Evolutionary conservation across 1,139 yeast genomes (phyloP).

Genomic region (Wickerhamiella infanticola): DNA sequence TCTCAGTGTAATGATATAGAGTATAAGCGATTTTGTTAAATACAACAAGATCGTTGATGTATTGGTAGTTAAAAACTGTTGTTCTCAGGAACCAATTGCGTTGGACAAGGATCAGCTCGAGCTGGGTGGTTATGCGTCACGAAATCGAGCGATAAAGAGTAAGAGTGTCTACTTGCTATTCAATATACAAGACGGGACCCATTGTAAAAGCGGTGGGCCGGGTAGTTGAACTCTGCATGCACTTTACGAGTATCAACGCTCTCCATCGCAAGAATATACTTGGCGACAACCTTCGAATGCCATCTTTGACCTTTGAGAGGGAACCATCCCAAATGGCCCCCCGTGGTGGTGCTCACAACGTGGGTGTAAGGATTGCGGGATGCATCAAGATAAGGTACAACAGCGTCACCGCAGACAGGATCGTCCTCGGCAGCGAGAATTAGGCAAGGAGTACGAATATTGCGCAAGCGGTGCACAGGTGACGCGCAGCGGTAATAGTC

Average conservation of each 20-base stretch:
- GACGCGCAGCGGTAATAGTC: constrained; percentile 65
- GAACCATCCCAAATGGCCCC: constrained; percentile 75
- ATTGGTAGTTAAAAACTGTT: too few relatives aligned
- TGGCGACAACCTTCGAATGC: constrained; percentile 50
- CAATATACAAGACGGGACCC: background rate
- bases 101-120: too few relatives aligned
- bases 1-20: too few relatives aligned
- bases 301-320: constrained; percentile 55
- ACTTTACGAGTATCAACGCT: background rate
- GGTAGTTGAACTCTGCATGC: background rate
- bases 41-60: too few relatives aligned
- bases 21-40: too few relatives aligned
- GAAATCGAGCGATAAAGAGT: too few relatives aligned
- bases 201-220: background rate
- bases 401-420: constrained; percentile 55
- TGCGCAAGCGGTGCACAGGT: constrained; percentile 39
- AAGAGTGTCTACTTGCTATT: too few relatives aligned
- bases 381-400: constrained; percentile 50
- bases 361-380: constrained; percentile 52
- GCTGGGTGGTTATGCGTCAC: too few relatives aligned
- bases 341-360: constrained; percentile 53
- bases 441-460: constrained; percentile 51
- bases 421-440: constrained; percentile 65
- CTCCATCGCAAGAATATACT: constrained; percentile 38
- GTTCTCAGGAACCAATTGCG: too few relatives aligned